These are phyloP conservation scores for Pyrus pyrifolia DNA, from an alignment of 306 rosid species.

Conservation along the genomic window DNA sequence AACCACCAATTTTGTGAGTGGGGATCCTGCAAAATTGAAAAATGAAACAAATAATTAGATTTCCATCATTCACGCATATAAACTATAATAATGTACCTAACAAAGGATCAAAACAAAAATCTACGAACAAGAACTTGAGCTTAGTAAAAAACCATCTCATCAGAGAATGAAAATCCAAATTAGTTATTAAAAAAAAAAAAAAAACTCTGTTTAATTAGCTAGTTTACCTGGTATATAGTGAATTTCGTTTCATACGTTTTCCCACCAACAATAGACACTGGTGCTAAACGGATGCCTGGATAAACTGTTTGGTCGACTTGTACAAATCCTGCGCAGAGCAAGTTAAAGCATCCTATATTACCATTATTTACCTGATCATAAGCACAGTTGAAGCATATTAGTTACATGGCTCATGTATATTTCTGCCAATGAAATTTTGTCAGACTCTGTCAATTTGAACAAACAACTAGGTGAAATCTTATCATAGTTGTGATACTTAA, in stretches of 20 bases:
- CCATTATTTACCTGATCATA: not conserved
- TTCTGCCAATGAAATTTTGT: not conserved
- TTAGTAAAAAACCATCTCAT: too few relatives aligned
- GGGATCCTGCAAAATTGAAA: not conserved
- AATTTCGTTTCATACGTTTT: not conserved
- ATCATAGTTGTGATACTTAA: not conserved
- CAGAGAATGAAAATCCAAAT: too few relatives aligned
- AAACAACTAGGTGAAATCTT: not conserved
- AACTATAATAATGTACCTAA: too few relatives aligned
- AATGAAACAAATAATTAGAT: not conserved
- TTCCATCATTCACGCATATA: too few relatives aligned
- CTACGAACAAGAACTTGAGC: too few relatives aligned
- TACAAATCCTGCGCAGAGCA: constrained; percentile 18
- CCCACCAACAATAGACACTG: not conserved
- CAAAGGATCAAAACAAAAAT: too few relatives aligned
- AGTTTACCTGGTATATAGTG: not conserved
- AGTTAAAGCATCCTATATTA: not conserved
- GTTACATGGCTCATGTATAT: not conserved
- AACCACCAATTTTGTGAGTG: constrained; percentile 2
- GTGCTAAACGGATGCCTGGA: not conserved
- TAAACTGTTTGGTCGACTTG: not conserved
- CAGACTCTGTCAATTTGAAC: not conserved
- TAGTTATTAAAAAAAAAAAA: not conserved
- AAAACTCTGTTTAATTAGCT: too few relatives aligned
- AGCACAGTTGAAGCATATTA: not conserved